Base-by-base conservation (phyloP, 345 rosid genomes). In the Brassica juncea region DNA sequence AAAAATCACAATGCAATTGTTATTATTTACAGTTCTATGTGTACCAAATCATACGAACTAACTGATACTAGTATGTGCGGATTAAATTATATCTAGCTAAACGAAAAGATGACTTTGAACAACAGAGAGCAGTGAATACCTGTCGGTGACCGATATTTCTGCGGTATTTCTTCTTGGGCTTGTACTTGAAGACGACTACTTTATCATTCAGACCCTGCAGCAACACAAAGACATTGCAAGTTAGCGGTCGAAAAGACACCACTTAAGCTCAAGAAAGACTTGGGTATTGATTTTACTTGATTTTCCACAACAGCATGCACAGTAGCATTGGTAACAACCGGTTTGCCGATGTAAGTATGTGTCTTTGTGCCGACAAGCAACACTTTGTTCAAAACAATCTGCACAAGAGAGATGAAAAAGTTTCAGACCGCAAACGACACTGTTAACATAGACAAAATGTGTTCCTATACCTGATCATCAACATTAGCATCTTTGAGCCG, bases 91-190 rank as follows among this genome's bases (percentile, higher is more conserved):
- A 47, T 47, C 54, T 47, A 47, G 54, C 54, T 11, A 47, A 47
- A 47, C 16, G 54, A 47, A 47, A 47, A 47, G 54, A 47, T 12
- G 54, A 47, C 23, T 19, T 57, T 76, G 8, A 42, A 35, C 2
- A 60, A 57, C 25, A 39, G 0, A 12, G 9, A 67, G 12, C n/a
- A 0, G 62, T 21, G 47, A 63, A 5, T 86, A 95, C 99, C 99
- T 95, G 99, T 19, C 99, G 83, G 70, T 95, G 99, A 58, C 99
- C 99, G 37, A 92, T 95, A 77, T 92, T 95, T 84, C 99, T 92
- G 75, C 96, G 85, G 77, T 95, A 95, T 76, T 91, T 90, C 84
- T 95, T 95, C 88, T 95, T 95, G 82, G 81, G 89, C 89, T 93
- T 95, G 69, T 95, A 95, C 86, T 95, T 95, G 87, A 90, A 95